Evolutionary conservation across 441 rosid genomes (phyloP).

Genomic region (Francoa sonchifolia): DNA sequence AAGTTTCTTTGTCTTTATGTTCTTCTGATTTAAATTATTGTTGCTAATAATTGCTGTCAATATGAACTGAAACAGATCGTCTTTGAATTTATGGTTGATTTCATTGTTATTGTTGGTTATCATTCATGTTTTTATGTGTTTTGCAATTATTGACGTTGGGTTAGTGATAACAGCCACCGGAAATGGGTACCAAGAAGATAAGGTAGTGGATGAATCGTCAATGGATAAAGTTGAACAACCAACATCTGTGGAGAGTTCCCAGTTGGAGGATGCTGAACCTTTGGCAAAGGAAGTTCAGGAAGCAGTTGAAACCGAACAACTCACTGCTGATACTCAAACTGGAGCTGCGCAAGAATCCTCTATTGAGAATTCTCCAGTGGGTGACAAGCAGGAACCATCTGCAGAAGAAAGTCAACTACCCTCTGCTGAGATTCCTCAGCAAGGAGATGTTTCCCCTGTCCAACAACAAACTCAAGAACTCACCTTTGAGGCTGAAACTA

Average conservation of each 20-base stretch:
- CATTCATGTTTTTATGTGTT: not conserved
- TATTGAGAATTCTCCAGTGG: conserved; percentile 19
- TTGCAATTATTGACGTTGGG: not conserved
- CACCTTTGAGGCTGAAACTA: conserved; percentile 19
- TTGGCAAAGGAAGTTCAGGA: conserved; percentile 13
- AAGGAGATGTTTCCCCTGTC: not conserved
- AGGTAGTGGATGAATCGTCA: conserved; percentile 13
- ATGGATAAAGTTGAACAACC: conserved; percentile 15
- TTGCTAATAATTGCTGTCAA: too few species aligned
- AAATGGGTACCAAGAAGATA: conserved; percentile 29
- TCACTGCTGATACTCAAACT: conserved; percentile 12
- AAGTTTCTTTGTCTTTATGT: too few species aligned
- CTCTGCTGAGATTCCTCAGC: conserved; percentile 7
- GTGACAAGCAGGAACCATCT: conserved; percentile 15
- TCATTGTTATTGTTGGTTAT: not conserved
- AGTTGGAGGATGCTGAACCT: conserved; percentile 14
- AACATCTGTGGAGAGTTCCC: conserved; percentile 7
- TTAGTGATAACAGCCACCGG: conserved; percentile 19
- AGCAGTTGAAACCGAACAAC: conserved; percentile 5
- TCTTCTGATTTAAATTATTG: too few species aligned
- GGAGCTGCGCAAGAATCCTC: conserved; percentile 19
- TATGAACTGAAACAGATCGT: too few species aligned
- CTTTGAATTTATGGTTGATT: too few species aligned
- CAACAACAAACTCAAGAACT: conserved; percentile 7
- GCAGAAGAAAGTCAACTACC: conserved; percentile 20